A percentile compares a stretch with the other conserved stretches of the same genome.
phyloP scores from a whole-genome alignment of 1,284 basidiomycete genomes.

The Cryptococcus sp. region DNA sequence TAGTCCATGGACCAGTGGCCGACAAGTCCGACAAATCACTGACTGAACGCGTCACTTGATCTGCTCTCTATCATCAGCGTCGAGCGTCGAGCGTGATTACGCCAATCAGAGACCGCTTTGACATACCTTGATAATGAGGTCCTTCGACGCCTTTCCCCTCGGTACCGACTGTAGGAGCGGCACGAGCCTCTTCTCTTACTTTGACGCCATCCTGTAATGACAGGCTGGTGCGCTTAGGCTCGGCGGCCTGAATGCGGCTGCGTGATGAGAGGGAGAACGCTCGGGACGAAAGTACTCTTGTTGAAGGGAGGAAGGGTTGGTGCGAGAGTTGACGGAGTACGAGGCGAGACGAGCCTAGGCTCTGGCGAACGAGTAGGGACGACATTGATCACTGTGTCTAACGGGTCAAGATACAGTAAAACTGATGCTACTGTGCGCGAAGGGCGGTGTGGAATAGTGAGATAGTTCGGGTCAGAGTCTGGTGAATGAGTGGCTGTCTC shows the following conservation, averaged over 20 bases:
- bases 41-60: slow-evolving; percentile 9
- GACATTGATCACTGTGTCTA: background rate
- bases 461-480: too few species aligned
- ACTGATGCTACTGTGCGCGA: too few species aligned
- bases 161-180: slow-evolving; percentile 25
- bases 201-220: slow-evolving; percentile 30
- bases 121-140: slow-evolving; percentile 45
- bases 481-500: too few species aligned
- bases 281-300: slow-evolving; percentile 3
- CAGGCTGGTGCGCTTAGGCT: slow-evolving; percentile 21
- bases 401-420: too few species aligned
- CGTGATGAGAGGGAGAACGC: slow-evolving; percentile 18
- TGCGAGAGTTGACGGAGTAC: background rate
- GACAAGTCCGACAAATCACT: slow-evolving; percentile 27
- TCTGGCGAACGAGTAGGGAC: background rate
- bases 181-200: slow-evolving; percentile 21
- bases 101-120: background rate
- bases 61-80: slow-evolving; percentile 7
- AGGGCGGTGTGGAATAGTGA: too few species aligned
- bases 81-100: slow-evolving; percentile 2
- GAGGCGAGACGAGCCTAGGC: background rate
- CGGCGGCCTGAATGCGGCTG: slow-evolving; percentile 12
- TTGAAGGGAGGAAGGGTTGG: background rate
- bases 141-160: slow-evolving; percentile 39
- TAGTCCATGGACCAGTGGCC: slow-evolving; percentile 45